These are phyloP conservation scores for Macrophomina tecta DNA, from an alignment of 2,329 filamentous ascomycete species.

Conservation along the genomic window DNA sequence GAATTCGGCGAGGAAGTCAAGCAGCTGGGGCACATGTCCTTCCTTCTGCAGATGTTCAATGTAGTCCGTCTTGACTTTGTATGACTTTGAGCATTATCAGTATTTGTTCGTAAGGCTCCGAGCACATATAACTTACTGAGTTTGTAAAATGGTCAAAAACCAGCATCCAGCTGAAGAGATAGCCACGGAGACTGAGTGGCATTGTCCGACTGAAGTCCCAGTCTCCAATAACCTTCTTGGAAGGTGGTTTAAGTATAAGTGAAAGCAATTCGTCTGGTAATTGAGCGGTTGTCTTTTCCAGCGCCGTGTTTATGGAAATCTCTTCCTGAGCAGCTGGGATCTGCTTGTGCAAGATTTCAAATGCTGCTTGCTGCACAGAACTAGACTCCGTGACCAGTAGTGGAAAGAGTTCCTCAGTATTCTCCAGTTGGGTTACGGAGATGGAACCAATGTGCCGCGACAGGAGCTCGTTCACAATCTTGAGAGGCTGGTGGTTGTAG, in stretches of 20 bases:
- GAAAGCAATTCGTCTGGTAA: conserved; percentile 87
- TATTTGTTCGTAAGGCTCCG: conserved; percentile 3
- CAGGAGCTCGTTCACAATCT: conserved; percentile 77
- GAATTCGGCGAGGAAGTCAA: conserved; percentile 83
- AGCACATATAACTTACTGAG: conserved; percentile 54
- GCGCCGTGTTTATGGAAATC: conserved; percentile 75
- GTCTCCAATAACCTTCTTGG: conserved; percentile 69
- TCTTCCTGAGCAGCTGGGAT: conserved; percentile 81
- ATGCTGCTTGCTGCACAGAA: conserved; percentile 79
- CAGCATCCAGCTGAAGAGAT: conserved; percentile 87
- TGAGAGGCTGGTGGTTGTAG: conserved; percentile 68
- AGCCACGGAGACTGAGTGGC: conserved; percentile 74
- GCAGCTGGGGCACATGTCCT: conserved; percentile 69
- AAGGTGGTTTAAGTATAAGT: conserved; percentile 78
- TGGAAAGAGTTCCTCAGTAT: conserved; percentile 73
- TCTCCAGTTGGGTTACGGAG: conserved; percentile 65
- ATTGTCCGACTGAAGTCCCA: conserved; percentile 69
- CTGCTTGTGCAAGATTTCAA: conserved; percentile 78
- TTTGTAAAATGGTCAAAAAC: conserved; percentile 84
- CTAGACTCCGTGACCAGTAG: conserved; percentile 77
- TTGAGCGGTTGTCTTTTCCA: conserved; percentile 73
- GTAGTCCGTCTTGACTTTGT: conserved; percentile 83
- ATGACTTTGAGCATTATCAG: conserved; percentile 59
- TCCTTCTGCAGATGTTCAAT: conserved; percentile 77
- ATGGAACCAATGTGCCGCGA: conserved; percentile 71